Evolutionary conservation across 306 rosid species (phyloP).

Genomic region (Fragaria iinumae): DNA sequence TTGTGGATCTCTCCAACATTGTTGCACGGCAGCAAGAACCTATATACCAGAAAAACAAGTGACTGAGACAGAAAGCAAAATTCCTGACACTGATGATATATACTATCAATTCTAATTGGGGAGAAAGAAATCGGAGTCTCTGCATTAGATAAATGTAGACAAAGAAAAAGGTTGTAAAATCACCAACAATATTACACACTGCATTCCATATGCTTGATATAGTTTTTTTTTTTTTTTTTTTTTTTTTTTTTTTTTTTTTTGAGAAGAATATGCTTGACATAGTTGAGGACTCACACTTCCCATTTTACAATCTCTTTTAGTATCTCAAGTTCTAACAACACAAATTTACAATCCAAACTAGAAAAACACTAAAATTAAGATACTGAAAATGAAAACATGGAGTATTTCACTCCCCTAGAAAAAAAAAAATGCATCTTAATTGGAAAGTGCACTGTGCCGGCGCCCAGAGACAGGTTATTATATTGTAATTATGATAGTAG

Average conservation of each 20-base stretch:
- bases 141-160: background rate
- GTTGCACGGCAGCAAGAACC: conserved; percentile 90
- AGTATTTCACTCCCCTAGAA: no score
- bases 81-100: background rate
- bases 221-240: background rate
- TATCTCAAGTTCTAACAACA: no score
- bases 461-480: background rate
- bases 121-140: background rate
- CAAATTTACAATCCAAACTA: no score
- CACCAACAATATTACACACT: background rate
- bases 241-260: background rate
- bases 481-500: background rate
- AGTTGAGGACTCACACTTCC: background rate
- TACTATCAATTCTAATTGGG: background rate
- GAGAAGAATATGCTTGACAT: background rate
- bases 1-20: conserved; percentile 79
- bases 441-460: background rate
- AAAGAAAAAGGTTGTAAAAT: background rate
- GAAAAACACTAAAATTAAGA: no score
- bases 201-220: background rate
- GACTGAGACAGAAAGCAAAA: conserved; percentile 12
- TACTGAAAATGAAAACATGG: no score
- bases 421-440: background rate
- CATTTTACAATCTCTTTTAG: no score
- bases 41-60: conserved; percentile 36